These are phyloP conservation scores for Diaporthe citri DNA, from an alignment of 2,329 filamentous ascomycete genomes.

Conservation along the genomic window DNA sequence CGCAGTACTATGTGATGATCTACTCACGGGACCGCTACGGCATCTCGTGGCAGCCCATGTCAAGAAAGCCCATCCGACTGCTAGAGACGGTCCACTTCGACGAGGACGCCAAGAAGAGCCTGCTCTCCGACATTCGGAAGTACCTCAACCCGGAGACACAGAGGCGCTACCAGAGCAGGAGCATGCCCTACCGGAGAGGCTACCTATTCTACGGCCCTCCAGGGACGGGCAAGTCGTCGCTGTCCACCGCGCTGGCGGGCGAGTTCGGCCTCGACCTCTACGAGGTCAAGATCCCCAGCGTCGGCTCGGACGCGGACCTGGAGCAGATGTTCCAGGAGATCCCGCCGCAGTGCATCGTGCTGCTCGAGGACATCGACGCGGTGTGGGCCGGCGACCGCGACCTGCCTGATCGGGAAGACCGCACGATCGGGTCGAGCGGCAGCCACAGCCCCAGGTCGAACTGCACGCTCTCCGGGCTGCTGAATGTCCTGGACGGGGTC, in stretches of 20 bases:
- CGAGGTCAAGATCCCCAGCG: conserved; percentile 61
- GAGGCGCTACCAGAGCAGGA: conserved; percentile 73
- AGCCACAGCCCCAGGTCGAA: conserved; percentile 38
- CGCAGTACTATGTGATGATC: conserved; percentile 64
- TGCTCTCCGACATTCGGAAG: conserved; percentile 64
- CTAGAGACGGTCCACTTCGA: conserved; percentile 66
- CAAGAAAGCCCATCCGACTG: conserved; percentile 61
- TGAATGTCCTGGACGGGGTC: conserved; percentile 78
- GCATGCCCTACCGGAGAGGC: conserved; percentile 74
- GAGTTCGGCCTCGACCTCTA: conserved; percentile 65
- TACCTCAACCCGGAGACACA: conserved; percentile 62
- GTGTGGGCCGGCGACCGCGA: conserved; percentile 43
- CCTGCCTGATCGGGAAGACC: conserved; percentile 33
- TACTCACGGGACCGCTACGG: conserved; percentile 60
- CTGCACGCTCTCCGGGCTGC: conserved; percentile 69
- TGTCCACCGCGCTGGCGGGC: conserved; percentile 65
- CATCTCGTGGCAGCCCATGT: conserved; percentile 62
- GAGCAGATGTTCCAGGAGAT: conserved; percentile 66
- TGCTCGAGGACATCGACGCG: conserved; percentile 68
- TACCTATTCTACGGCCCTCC: conserved; percentile 76
- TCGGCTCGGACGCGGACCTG: conserved; percentile 63
- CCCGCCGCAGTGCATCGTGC: conserved; percentile 64
- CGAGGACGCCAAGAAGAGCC: conserved; percentile 57
- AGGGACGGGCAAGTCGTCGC: conserved; percentile 70
- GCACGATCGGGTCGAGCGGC: conserved; percentile 29